A percentile compares a stretch with the other conserved stretches of the same genome.
phyloP scores from a whole-genome alignment of 1,139 yeast species.

The Taphrina betulina region DNA sequence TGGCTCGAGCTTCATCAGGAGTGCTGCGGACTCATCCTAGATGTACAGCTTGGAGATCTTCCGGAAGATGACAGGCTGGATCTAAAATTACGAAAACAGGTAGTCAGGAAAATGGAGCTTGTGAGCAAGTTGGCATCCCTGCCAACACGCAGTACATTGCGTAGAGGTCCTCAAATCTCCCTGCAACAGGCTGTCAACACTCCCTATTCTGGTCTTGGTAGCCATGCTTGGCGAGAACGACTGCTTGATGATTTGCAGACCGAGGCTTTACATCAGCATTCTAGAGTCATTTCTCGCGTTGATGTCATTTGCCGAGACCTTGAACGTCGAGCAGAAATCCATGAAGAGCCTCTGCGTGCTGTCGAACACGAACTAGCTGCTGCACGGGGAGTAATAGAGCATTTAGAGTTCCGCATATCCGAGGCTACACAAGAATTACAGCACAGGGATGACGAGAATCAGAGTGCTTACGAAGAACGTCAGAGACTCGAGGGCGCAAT shows the following conservation, averaged over 20 bases:
- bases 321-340: slow-evolving; percentile 11
- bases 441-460: slow-evolving; percentile 9
- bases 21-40: slow-evolving; percentile 3
- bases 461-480: slow-evolving; percentile 6
- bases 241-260: slow-evolving; percentile 14
- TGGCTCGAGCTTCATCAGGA: background rate
- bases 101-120: background rate
- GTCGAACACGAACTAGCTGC: background rate
- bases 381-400: background rate
- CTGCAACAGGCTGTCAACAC: slow-evolving; percentile 20
- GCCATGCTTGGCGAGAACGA: slow-evolving; percentile 12
- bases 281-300: slow-evolving; percentile 3
- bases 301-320: slow-evolving; percentile 21
- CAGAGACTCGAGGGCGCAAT: slow-evolving; percentile 2
- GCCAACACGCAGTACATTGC: too few relatives aligned
- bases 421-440: slow-evolving; percentile 7
- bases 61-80: background rate
- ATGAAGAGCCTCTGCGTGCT: slow-evolving; percentile 15
- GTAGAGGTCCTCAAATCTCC: background rate
- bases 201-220: slow-evolving; percentile 14
- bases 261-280: slow-evolving; percentile 17
- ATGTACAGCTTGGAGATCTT: background rate
- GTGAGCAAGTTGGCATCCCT: background rate
- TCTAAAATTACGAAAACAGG: background rate
- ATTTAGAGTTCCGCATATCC: background rate